A percentile compares a stretch with the other conserved stretches of the same genome.
These are phyloP conservation scores for Aspergillus ostianus DNA, from an alignment of 495 filamentous ascomycete species.

Conservation along the genomic window DNA sequence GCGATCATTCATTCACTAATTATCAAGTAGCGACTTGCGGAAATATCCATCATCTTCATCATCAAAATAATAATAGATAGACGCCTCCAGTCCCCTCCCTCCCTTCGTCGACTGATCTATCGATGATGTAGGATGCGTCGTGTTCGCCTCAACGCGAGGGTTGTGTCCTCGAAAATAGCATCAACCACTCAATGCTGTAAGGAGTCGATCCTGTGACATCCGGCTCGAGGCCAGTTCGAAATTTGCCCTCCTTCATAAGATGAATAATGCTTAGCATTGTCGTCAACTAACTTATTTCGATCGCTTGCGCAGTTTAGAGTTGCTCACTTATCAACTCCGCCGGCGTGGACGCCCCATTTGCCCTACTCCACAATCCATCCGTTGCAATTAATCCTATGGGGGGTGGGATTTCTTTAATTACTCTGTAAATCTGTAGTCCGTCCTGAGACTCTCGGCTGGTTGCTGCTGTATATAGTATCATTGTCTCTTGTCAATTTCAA, in stretches of 20 bases:
- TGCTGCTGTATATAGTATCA: background rate
- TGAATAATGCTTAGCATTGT: background rate
- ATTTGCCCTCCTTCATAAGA: background rate
- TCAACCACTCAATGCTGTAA: background rate
- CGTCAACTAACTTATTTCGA: slow-evolving; percentile 3
- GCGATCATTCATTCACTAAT: no score
- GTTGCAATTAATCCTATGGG: slow-evolving; percentile 10
- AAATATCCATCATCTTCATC: no score
- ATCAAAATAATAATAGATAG: no score
- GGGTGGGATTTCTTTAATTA: background rate
- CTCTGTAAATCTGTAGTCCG: no score
- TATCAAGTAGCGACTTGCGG: no score
- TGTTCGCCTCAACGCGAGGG: background rate
- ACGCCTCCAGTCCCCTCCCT: background rate
- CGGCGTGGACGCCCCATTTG: slow-evolving; percentile 4
- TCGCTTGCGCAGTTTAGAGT: slow-evolving; percentile 14
- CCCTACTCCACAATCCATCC: slow-evolving; percentile 8
- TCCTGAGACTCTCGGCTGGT: background rate
- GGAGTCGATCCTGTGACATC: background rate
- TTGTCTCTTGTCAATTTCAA: background rate
- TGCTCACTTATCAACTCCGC: slow-evolving; percentile 11
- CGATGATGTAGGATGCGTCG: no score
- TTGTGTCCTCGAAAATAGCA: background rate
- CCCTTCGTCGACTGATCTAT: background rate
- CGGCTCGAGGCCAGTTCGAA: no score